phyloP scores from a whole-genome alignment of 306 rosid species.

The Comarum palustre region DNA sequence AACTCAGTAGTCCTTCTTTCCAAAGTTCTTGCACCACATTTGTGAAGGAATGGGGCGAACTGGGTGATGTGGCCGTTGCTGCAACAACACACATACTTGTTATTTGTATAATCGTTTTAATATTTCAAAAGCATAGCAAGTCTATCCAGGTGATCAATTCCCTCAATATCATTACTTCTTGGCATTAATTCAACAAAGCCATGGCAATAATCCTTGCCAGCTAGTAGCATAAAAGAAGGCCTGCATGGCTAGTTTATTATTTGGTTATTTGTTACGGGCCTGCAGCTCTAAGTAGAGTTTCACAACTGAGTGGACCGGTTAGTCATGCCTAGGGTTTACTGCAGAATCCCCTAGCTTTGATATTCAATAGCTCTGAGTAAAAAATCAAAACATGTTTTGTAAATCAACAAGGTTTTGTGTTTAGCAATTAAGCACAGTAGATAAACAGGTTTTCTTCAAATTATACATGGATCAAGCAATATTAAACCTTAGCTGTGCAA shows the following conservation, averaged over 20 bases:
- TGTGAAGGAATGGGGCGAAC: constrained; percentile 99
- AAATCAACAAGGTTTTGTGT: background rate
- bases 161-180: background rate
- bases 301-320: background rate
- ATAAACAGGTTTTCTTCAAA: background rate
- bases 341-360: background rate
- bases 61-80: constrained; percentile 97
- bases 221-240: background rate
- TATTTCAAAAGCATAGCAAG: background rate
- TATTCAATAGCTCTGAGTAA: background rate
- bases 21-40: constrained; percentile 95
- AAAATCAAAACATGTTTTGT: background rate
- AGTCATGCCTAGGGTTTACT: background rate
- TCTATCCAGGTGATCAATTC: background rate
- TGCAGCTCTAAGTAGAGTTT: background rate
- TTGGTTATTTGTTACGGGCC: background rate
- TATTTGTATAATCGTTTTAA: background rate
- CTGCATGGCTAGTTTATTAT: background rate
- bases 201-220: background rate
- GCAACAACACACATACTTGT: constrained; percentile 34
- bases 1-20: constrained; percentile 68
- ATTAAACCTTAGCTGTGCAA: background rate
- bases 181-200: background rate
- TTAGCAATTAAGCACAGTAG: background rate
- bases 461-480: background rate